Conservation (phyloP, 2,329 filamentous ascomycete species). For the Ophiosphaerella herpotricha region DNA sequence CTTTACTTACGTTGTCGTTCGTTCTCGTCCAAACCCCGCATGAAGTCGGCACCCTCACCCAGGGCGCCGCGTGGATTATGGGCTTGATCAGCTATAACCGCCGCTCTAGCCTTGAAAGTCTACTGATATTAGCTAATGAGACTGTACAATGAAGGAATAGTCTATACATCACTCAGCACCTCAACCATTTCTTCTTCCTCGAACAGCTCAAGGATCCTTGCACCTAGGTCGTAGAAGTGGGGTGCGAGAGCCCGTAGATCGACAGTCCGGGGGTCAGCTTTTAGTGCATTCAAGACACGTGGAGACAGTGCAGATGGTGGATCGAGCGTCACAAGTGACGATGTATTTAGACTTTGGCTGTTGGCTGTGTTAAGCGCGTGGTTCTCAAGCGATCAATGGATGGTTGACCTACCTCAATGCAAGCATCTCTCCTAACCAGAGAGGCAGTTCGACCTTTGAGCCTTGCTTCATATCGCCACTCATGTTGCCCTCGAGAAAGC, state of each 20-base stretch:
- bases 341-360: slow-evolving; percentile 40
- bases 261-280: slow-evolving; percentile 85
- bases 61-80: slow-evolving; percentile 77
- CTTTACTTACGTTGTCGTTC: slow-evolving; percentile 67
- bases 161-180: slow-evolving; percentile 53
- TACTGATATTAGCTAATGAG: slow-evolving; percentile 33
- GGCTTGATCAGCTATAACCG: slow-evolving; percentile 85
- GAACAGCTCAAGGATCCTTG: slow-evolving; percentile 85
- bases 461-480: slow-evolving; percentile 74
- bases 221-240: slow-evolving; percentile 86
- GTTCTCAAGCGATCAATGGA: background rate
- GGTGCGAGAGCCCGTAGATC: slow-evolving; percentile 80
- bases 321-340: slow-evolving; percentile 69
- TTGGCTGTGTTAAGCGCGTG: background rate
- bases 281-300: slow-evolving; percentile 84
- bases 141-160: background rate
- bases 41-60: slow-evolving; percentile 74
- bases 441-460: slow-evolving; percentile 78
- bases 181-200: slow-evolving; percentile 83
- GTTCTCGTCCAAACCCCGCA: slow-evolving; percentile 86
- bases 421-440: slow-evolving; percentile 96
- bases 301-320: slow-evolving; percentile 77
- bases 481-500: slow-evolving; percentile 85
- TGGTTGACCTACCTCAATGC: slow-evolving; percentile 62
- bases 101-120: slow-evolving; percentile 80